phyloP scores from a whole-genome alignment of 306 rosid genomes.

The Prinsepia uniflora region DNA sequence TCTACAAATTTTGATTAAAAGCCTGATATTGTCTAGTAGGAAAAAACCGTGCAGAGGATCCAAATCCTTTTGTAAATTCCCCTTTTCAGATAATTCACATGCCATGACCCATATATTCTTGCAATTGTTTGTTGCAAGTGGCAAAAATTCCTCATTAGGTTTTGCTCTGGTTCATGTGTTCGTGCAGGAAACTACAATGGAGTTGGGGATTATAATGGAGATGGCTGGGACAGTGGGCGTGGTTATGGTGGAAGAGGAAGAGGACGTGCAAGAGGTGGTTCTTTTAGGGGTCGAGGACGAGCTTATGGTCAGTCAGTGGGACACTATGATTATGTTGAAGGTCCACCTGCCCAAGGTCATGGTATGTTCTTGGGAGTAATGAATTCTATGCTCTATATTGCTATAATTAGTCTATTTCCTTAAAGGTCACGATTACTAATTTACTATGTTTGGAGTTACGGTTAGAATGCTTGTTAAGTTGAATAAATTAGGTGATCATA shows the following conservation, averaged over 20 bases:
- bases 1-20: no score
- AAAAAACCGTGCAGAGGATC: no score
- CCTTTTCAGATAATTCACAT: background rate
- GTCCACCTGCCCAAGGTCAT: constrained; percentile 54
- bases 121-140: background rate
- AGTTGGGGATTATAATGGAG: constrained; percentile 60
- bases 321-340: constrained; percentile 63
- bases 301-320: constrained; percentile 51
- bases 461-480: background rate
- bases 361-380: constrained; percentile 43
- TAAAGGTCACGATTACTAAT: background rate
- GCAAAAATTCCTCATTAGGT: constrained; percentile 12
- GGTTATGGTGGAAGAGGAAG: constrained; percentile 74
- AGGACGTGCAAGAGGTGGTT: constrained; percentile 62
- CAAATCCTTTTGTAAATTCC: no score
- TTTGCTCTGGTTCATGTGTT: background rate
- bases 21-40: no score
- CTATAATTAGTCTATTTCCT: background rate
- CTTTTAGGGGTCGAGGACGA: constrained; percentile 54
- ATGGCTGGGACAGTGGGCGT: constrained; percentile 71
- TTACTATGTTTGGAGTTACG: background rate
- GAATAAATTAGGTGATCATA: background rate
- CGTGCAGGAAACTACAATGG: constrained; percentile 59
- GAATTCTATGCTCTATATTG: background rate
- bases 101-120: background rate